Evolutionary conservation across 139 green algal genomes (phyloP).

Genomic region (Closterium sp.): DNA sequence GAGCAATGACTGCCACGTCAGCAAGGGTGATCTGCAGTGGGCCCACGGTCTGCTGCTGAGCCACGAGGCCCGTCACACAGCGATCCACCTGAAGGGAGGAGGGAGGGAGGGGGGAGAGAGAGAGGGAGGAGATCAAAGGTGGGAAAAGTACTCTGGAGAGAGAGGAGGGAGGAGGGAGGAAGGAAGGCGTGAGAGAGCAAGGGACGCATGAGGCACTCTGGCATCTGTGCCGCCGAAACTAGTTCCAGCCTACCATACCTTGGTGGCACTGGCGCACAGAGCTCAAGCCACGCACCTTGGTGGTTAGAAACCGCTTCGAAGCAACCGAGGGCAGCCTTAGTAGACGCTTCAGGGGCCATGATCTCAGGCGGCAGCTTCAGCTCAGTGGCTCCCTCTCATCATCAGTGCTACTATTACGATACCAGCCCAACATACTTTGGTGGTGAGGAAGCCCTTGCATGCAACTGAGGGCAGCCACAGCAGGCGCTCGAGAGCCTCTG

Average conservation of each 20-base stretch:
- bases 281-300: slow-evolving; percentile 89
- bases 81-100: slow-evolving; percentile 62
- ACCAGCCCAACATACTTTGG: no score
- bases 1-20: slow-evolving; percentile 89
- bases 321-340: slow-evolving; percentile 87
- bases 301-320: slow-evolving; percentile 98
- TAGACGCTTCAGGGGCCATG: no score
- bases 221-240: no score
- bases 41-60: slow-evolving; percentile 95
- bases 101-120: neutral
- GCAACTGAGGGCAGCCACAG: slow-evolving; percentile 87
- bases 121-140: no score
- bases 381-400: no score
- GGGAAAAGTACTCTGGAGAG: no score
- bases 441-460: slow-evolving; percentile 75
- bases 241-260: no score
- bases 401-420: no score
- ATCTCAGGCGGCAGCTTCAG: no score
- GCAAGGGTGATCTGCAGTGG: slow-evolving; percentile 88
- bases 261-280: no score
- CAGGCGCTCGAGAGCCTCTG: slow-evolving; percentile 72
- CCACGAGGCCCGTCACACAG: slow-evolving; percentile 88
- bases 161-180: slow-evolving; percentile 30
- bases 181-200: no score
- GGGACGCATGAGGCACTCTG: no score